Evolutionary conservation across 306 rosid species (phyloP), one percentile per base, ranked within the genome.

Genomic region (Cicer yamashitae): DNA sequence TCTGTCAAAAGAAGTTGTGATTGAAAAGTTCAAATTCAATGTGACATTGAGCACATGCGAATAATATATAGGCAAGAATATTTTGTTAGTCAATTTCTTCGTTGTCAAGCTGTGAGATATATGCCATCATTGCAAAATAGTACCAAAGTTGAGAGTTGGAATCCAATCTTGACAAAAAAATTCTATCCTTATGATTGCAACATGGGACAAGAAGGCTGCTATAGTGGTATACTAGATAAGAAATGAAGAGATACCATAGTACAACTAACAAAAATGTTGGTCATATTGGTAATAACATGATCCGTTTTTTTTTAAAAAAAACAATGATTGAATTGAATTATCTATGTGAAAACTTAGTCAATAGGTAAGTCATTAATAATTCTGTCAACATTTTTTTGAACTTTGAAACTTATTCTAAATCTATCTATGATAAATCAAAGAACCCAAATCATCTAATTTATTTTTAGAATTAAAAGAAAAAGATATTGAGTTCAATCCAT

Each of bases 41-140:
- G 6, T 48, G 67, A 48, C 39, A 50, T 46, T 38, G 20, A 62
- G 83, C 78, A 70, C 71, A 74, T 75, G 81, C 56, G 62, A 77
- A 63, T 75, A 71, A 17, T 10, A 69, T 52, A 38, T 68, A 14
- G 30, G 64, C 17, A 67, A 58, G 54, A 77, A 66, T 60, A 58
- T 57, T 64, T 64, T 75, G 39, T 64, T 48, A 40, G 78, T 45
- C 82, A 79, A 51, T 76, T 71, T 66, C 84, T 79, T 71, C 84
- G 12, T 65, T 70, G 34, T 64, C 76, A 83, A 79, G 78, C 60
- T 75, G 20, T 64, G 25, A 64, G 41, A 70, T 39, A 74, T 56
- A 64, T 82, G 75, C 69, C 48, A 66, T 11, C 75, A 71, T 46
- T 52, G 68, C 38, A 75, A 43, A 75, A 69, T 41, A 53, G 50